Base-by-base conservation (phyloP, 2,329 filamentous ascomycete genomes). In the Epichloe sylvatica region DNA sequence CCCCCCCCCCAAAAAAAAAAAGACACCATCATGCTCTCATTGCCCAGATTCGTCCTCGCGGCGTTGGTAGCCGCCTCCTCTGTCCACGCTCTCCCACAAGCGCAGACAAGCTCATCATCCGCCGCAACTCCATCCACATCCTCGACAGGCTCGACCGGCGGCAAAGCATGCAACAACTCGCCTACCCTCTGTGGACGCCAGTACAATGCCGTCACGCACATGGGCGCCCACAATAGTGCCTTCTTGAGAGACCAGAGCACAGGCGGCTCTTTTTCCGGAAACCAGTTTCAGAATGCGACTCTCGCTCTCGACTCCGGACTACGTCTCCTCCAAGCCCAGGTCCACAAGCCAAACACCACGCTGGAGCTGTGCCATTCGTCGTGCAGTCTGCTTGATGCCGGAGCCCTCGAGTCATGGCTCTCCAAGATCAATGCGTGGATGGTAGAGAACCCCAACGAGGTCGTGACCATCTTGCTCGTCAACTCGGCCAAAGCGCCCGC, bases 131-230 rank as follows among this genome's bases (percentile, higher is more conserved):
- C 51, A 17, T 51, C 55, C 13, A 35, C 55, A 25, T 53, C 60
- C 15, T 53, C 45, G n/a, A 30, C 55, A 7, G 51, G 53, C 25
- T 51, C 53, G 9, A 50, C 53, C 5, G 51, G 54, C 30, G 51
- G 53, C 46, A 59, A 59, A 15, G 78, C 81, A 34, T 92, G 87
- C 76, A 92, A 92, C 69, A 91, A 91, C 71, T 88, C 84, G 1
- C 84, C 85, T 0, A 69, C 73, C 41, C 76, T 92, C 39, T 92
- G 87, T 71, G 70, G 68, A 53, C 78, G 78, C 54, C 68, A 77
- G 17, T 92, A 92, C 70, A 81, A 80, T 67, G 79, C 84, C 56
- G 77, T 92, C 57, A 90, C 86, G 3, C 77, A 90, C 63, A 77
- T 91, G 60, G 85, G 85, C 21, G 84, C 83, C 17, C 86, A 90